Conservation (phyloP, 2,329 filamentous ascomycete genomes). For the Scedosporium minutisporum region DNA sequence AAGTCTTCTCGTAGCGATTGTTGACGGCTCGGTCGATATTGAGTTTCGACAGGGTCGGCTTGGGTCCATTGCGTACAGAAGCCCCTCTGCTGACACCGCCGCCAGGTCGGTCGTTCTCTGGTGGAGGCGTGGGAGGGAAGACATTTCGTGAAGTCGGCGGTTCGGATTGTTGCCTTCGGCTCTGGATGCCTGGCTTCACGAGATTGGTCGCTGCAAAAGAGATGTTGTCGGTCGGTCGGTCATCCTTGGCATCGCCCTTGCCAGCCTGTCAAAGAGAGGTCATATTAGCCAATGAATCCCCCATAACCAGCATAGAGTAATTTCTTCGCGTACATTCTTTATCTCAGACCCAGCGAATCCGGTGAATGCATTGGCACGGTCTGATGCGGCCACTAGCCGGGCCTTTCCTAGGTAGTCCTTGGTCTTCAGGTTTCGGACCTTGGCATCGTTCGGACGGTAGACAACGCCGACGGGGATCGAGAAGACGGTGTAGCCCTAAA, state of each 20-base stretch:
- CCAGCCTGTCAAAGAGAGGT: constrained; percentile 28
- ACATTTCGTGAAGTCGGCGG: constrained; percentile 69
- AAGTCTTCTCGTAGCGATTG: constrained; percentile 45
- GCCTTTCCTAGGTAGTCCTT: constrained; percentile 97
- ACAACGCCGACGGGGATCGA: constrained; percentile 94
- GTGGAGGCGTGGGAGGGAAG: constrained; percentile 97
- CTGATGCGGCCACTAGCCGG: constrained; percentile 80
- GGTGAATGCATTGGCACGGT: constrained; percentile 70
- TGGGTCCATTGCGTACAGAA: constrained; percentile 53
- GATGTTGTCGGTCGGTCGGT: constrained; percentile 72
- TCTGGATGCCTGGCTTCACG: constrained; percentile 75
- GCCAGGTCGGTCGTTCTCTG: constrained; percentile 64
- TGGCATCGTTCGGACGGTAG: constrained; percentile 92
- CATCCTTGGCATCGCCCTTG: constrained; percentile 55
- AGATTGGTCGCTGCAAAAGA: constrained; percentile 90
- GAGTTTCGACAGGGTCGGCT: constrained; percentile 51
- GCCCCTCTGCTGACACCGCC: constrained; percentile 39
- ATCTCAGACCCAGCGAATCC: constrained; percentile 73
- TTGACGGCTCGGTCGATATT: constrained; percentile 49
- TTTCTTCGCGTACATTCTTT: constrained; percentile 49
- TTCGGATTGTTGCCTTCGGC: constrained; percentile 76
- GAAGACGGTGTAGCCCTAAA: constrained; percentile 91
- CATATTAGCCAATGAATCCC: constrained; percentile 13
- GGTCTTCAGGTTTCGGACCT: constrained; percentile 94
- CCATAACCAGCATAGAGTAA: constrained; percentile 3